Conservation (phyloP, 129 eudicot species). For the Pseudognaphalium luteoalbum region DNA sequence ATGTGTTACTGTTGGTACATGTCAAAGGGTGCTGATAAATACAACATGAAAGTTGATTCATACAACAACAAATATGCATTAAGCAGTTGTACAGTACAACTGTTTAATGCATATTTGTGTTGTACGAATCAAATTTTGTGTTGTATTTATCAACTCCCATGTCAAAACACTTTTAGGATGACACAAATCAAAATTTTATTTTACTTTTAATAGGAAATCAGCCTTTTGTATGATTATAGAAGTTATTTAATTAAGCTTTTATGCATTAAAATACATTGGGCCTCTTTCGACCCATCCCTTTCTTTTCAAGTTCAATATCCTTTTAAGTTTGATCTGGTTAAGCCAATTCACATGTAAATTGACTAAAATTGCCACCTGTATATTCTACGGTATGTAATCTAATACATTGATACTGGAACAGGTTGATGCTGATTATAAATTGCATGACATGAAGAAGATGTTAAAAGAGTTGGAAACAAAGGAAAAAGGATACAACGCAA, state of each 20-base stretch:
- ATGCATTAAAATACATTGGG: slow-evolving; percentile 10
- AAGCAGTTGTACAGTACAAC: too few species aligned
- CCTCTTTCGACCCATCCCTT: background rate
- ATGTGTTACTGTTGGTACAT: background rate
- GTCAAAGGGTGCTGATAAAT: too few species aligned
- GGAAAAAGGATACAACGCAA: slow-evolving; percentile 78
- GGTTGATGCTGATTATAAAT: slow-evolving; percentile 96
- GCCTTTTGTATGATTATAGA: background rate
- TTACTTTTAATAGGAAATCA: too few species aligned
- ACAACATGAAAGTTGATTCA: too few species aligned
- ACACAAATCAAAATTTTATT: background rate
- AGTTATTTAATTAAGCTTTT: background rate
- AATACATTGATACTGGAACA: slow-evolving; percentile 28
- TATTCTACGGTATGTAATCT: background rate
- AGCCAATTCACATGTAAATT: background rate
- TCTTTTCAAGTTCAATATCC: background rate
- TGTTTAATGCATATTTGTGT: too few species aligned
- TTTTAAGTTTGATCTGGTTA: background rate
- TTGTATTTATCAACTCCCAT: too few species aligned
- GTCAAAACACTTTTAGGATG: background rate
- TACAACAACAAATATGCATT: too few species aligned
- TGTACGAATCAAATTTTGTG: too few species aligned
- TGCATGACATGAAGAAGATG: slow-evolving; percentile 80
- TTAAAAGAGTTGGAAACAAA: slow-evolving; percentile 77
- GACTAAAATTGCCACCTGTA: background rate